Base-by-base conservation (phyloP, 805 yeast species). In the Cyberlindnera nakhonratchasimensis region DNA sequence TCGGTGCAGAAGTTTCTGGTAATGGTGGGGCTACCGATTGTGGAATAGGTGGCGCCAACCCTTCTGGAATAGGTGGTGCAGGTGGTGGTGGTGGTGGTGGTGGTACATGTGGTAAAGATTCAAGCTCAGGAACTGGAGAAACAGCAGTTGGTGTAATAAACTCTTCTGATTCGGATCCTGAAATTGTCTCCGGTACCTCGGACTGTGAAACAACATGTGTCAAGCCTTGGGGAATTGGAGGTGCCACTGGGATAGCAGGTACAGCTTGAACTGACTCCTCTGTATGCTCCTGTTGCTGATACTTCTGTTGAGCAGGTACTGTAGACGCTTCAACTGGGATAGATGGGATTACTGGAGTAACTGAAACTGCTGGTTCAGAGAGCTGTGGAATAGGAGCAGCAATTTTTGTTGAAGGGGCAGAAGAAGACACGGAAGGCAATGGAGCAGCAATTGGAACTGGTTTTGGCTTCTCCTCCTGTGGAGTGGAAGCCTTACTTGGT, bases 51-150 rank as follows among this genome's bases (percentile, higher is more conserved):
- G 63, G 63, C 11, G 54, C 44, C 9, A 56, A 46, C 12, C 59
- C 52, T 12, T 59, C 55, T 10, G 73, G 67, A 6, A 70, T 57
- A 5, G 66, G 59, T 6, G 70, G 66, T 6, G 71, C 60, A 7
- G 65, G 53, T 7, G 59, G 52, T 25, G 67, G 54, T 9, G 59
- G 53, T 26, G 67, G 58, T 6, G 62, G 55, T 18, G 57, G 57
- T 13, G 64, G 50, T 10, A 65, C 63, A 6, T n/a, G 29, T 7
- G 22, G 14, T 5, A 6, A 10, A 33, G 26, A 21, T 7, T 20
- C 23, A 17, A 9, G 10, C 20, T 39, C 63, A 17, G 45, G 43
- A 3, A 18, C 38, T 25, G 65, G 61, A 6, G 61, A 48, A 23
- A 69, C 57, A 11, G 52, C 56, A 8, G 58, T 39, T 39, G 54